Evolutionary conservation across 176 grass and related monocot species (phyloP), one percentile per base, ranked within the genome.

Genomic region (Triticum aestivum): DNA sequence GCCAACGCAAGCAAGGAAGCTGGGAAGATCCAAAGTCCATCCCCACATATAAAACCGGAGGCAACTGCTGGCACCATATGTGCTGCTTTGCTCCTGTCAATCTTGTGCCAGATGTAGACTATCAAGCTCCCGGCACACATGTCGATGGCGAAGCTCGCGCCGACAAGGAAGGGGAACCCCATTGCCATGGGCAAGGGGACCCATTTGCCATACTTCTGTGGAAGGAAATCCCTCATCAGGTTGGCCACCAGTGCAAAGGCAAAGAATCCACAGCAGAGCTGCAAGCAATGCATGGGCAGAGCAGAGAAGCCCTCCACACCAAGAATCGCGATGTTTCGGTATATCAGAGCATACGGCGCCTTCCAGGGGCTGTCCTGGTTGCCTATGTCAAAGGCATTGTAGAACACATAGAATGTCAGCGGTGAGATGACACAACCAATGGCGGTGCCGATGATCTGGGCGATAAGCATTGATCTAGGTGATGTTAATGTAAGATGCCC

Each of bases 21-120:
- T 51, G 97, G 97, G 49, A 99, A 91, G 52, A 99, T 96, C 97
- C 97, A 99, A 65, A 99, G 82, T 20, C 97, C 97, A 94, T 99
- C 94, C 3, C 97, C 94, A 49, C 94, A 99, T 65, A 99, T 99
- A 69, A 99, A 85, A 42, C 97, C 97, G 56, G 97, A 96, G 5
- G 97, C 97, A 71, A 99, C 94, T 32, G 97, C 97, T 62, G 97
- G 97, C 58, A 96, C 82, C 92, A 99, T 99, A 32, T 91, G 62
- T 9, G 68, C 20, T 52, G 97, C 97, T 62, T 82, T 93, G 52
- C 86, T 85, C 3, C 38, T 84, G 42, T 96, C 79, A 45, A 94
- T 71, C 90, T 87, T 99, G 45, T 96, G 85, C 94, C 92, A 99
- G 24, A 73, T 80, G 69, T 94, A 94, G 52, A 96, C 92, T 80